Base-by-base conservation (phyloP, 2,329 filamentous ascomycete genomes). In the Pseudopithomyces maydicus region DNA sequence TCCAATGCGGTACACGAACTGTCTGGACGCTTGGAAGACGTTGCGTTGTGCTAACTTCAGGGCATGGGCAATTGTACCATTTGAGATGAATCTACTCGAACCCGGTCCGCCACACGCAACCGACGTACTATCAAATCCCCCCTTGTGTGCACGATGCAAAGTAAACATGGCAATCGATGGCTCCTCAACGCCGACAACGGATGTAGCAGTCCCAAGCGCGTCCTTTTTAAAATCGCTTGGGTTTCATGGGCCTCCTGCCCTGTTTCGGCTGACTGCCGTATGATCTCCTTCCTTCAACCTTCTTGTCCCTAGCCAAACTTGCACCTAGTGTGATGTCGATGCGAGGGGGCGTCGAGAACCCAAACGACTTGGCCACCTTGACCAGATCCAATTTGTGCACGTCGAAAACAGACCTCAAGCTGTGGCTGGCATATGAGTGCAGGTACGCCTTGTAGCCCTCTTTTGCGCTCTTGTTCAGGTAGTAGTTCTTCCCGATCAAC, bases 401-500 rank as follows among this genome's bases (percentile, higher is more conserved):
- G 74, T 94, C 90, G 72, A 94, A 96, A 36, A 96, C 88, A n/a
- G 87, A 89, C 26, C 91, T 86, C 57, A 95, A 81, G 65, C 85
- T 89, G 78, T 94, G 95, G 56, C 89, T 92, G 20, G 94, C 92
- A 73, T 99, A 99, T 0, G 95, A 94, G 75, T 98, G 92, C 22
- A 99, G 84, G 75, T 99, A 99, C 19, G 90, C 91, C 58, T 91
- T 86, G 80, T 95, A 96, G 3, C 91, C 85, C 64, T 88, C 86
- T 73, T 88, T 89, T 42, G 86, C 86, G 32, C 85, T 87, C 82
- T 97, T 95, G 81, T 97, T 95, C 56, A 99, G 84, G 77, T 97
- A 97, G 81, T 98, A 98, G 79, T 99, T 98, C 76, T 95, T 90
- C 29, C 86, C 87, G 69, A 99, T 96, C 64, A 98, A 85, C 79